Percentiles rank a stretch among this genome's conserved stretches.
Conservation (phyloP, 2,329 filamentous ascomycete genomes). For the Lecanosticta acicola region DNA sequence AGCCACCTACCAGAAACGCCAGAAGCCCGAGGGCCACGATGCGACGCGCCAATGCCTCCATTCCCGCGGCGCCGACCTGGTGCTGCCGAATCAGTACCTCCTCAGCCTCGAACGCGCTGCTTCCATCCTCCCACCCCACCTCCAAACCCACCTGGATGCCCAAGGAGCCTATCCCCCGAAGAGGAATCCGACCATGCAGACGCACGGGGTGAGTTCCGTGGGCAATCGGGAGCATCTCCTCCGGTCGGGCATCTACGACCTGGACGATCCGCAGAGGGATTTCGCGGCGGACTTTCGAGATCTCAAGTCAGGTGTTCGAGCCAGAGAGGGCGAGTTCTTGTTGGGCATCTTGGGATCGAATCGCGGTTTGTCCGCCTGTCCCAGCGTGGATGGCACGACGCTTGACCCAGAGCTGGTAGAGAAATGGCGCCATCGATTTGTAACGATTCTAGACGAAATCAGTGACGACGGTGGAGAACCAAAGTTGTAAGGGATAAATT, state of each 20-base stretch:
- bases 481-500: constrained; percentile 7
- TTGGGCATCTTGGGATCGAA: constrained; percentile 37
- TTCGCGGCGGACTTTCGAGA: constrained; percentile 39
- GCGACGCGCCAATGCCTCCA: constrained; percentile 29
- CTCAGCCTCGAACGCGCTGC: constrained; percentile 36
- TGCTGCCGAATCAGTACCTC: constrained; percentile 43
- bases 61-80: constrained; percentile 34
- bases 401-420: constrained; percentile 27
- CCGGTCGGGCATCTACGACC: constrained; percentile 23
- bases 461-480: constrained; percentile 3
- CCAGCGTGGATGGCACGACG: constrained; percentile 33
- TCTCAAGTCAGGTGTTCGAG: constrained; percentile 38
- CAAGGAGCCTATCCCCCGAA: constrained; percentile 36
- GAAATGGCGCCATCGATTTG: constrained; percentile 24
- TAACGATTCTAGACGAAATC: constrained; percentile 22
- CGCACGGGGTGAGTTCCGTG: constrained; percentile 42
- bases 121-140: constrained; percentile 30
- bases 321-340: constrained; percentile 44
- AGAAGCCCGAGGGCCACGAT: constrained; percentile 12
- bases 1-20: constrained; percentile 41
- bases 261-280: constrained; percentile 28
- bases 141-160: constrained; percentile 28
- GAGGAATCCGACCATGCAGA: constrained; percentile 33
- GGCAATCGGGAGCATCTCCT: constrained; percentile 36
- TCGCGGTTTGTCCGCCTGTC: constrained; percentile 35